These are phyloP conservation scores for Aspergillus heteromorphus DNA, from an alignment of 495 filamentous ascomycete species.

Conservation along the genomic window DNA sequence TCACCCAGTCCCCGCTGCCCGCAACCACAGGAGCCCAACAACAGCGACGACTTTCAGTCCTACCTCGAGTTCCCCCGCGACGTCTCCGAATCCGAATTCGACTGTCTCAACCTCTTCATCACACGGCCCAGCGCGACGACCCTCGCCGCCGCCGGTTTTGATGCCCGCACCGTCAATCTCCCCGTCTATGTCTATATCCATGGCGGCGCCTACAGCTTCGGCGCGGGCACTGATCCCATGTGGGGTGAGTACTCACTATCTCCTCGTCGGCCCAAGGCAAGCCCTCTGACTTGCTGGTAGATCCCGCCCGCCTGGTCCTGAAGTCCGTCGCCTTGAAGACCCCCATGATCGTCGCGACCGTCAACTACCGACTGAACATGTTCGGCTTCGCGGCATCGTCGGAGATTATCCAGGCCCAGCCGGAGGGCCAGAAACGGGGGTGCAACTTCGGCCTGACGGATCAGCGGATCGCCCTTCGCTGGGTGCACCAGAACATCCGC, in stretches of 20 bases:
- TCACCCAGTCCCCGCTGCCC: conserved; percentile 2
- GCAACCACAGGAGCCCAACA: not conserved
- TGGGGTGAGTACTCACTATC: not conserved
- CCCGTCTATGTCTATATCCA: conserved; percentile 1
- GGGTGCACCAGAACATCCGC: conserved; percentile 24
- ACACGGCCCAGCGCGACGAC: not conserved
- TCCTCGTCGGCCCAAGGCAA: not conserved
- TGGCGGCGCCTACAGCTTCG: not conserved
- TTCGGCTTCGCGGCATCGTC: conserved; percentile 1
- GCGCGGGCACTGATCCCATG: not conserved
- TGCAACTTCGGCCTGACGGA: conserved; percentile 24
- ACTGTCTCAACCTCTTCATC: conserved; percentile 6
- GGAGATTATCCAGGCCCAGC: not conserved
- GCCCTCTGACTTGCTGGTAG: not conserved
- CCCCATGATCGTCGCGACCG: not conserved
- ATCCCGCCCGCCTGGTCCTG: not conserved
- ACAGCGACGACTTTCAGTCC: conserved; percentile 1
- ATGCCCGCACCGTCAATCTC: not conserved
- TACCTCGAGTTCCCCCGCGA: not conserved
- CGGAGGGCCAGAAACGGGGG: not conserved
- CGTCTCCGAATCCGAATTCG: not conserved
- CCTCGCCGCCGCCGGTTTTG: not conserved
- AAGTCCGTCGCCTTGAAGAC: not conserved
- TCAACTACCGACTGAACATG: conserved; percentile 1
- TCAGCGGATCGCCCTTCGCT: conserved; percentile 25